A percentile compares a stretch with the other conserved stretches of the same genome.
phyloP scores from a whole-genome alignment of 768 basidiomycete genomes.

The Tubosaeta sp. region DNA sequence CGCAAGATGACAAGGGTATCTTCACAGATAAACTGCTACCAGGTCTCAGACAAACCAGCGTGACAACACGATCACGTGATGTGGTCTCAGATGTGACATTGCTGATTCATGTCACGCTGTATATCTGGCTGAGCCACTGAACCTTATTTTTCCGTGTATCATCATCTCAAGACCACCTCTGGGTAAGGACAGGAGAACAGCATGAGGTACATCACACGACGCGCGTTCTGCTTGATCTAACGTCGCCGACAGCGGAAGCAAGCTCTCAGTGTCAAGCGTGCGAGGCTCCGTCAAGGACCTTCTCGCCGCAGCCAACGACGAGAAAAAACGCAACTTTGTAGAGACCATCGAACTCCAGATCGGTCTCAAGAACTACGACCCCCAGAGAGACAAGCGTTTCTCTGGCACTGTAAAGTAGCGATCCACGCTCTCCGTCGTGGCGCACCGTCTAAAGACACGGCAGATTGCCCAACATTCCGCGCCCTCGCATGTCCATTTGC shows the following conservation, averaged over 20 bases:
- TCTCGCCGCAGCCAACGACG: slow-evolving; percentile 76
- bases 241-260: slow-evolving; percentile 40
- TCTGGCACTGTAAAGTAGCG: slow-evolving; percentile 93
- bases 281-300: slow-evolving; percentile 95
- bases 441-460: background rate
- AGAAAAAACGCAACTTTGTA: slow-evolving; percentile 90
- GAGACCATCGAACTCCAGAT: slow-evolving; percentile 97
- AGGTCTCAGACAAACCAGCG: slow-evolving; percentile 14
- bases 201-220: slow-evolving; percentile 27
- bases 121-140: slow-evolving; percentile 31
- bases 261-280: slow-evolving; percentile 99
- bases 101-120: slow-evolving; percentile 32
- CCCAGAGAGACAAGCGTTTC: slow-evolving; percentile 99
- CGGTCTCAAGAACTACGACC: slow-evolving; percentile 98
- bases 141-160: slow-evolving; percentile 18
- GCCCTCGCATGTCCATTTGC: slow-evolving; percentile 99
- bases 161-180: slow-evolving; percentile 21
- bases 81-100: slow-evolving; percentile 7
- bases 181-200: slow-evolving; percentile 18
- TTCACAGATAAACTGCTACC: slow-evolving; percentile 7
- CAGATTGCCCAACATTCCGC: slow-evolving; percentile 94
- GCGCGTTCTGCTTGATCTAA: background rate
- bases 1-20: slow-evolving; percentile 1
- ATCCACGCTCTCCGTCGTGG: background rate
- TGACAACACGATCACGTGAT: slow-evolving; percentile 24